Conservation (phyloP, 306 rosid species). For the Cyclanthera cordifolia region DNA sequence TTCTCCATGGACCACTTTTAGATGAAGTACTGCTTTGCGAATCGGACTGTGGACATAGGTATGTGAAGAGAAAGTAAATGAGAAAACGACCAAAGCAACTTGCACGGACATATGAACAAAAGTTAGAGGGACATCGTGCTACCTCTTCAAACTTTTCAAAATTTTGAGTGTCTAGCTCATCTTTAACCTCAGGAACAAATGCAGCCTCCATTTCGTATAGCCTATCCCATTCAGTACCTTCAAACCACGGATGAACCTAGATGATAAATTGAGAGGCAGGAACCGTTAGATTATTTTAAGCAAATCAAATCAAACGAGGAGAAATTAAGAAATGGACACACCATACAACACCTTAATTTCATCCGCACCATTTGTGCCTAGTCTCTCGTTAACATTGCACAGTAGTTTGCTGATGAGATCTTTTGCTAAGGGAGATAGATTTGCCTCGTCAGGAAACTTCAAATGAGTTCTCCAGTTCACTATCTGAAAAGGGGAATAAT, state of each 20-base stretch:
- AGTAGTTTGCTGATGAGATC: slow-evolving; percentile 69
- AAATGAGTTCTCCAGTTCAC: slow-evolving; percentile 93
- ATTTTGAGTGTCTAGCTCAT: slow-evolving; percentile 93
- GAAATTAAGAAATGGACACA: slow-evolving; percentile 49
- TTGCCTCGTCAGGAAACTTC: slow-evolving; percentile 94
- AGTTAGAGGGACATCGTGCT: slow-evolving; percentile 13
- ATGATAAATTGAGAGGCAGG: slow-evolving; percentile 30
- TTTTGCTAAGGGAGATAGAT: slow-evolving; percentile 70
- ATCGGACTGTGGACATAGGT: slow-evolving; percentile 48
- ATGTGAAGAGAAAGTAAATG: slow-evolving; percentile 16
- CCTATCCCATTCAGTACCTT: slow-evolving; percentile 66
- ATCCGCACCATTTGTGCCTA: slow-evolving; percentile 75
- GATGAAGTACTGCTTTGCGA: slow-evolving; percentile 45
- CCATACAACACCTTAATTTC: slow-evolving; percentile 91
- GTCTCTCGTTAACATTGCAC: slow-evolving; percentile 75
- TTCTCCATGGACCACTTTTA: slow-evolving; percentile 90
- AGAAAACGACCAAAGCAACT: slow-evolving; percentile 12
- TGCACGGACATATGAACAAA: slow-evolving; percentile 17
- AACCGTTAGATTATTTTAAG: slow-evolving; percentile 24
- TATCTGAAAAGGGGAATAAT: slow-evolving; percentile 35
- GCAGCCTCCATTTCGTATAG: slow-evolving; percentile 95
- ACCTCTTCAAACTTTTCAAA: slow-evolving; percentile 98
- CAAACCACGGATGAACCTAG: slow-evolving; percentile 75
- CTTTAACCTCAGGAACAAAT: slow-evolving; percentile 88
- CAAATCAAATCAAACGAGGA: slow-evolving; percentile 21